Base-by-base conservation (phyloP, 1,139 yeast species). In the Candida freyschussii region DNA sequence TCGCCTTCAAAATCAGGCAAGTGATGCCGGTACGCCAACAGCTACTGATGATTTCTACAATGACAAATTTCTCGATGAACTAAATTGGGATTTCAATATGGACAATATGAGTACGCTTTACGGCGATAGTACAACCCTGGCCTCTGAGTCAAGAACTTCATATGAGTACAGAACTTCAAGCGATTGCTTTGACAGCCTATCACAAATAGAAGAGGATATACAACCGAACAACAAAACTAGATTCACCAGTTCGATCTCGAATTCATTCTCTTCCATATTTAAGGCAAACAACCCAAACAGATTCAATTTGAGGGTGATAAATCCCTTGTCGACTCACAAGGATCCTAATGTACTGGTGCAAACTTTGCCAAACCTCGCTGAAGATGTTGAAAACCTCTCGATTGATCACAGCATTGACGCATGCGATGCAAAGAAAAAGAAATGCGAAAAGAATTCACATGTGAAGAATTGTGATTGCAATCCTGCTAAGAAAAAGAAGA, bases 261-360 rank as follows among this genome's bases (percentile, higher is more conserved):
- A 37, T 26, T 46, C 52, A 9, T 13, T 48, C 1, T 38, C 48
- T 1, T 40, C 45, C 10, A 48, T 48, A 16, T 48, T 48, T 38
- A 48, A 39, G 23, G 40, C 40, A 26, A 46, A 36, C 21, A 44
- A 35, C 17, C 36, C 28, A 13, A 24, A 20, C 17, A 38, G 45
- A 7, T 47, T 48, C 37, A 47, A 36, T 19, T 22, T 48, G 13
- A 41, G 43, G 24, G 45, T 42, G 7, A 50, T 50, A 17, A 50
- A 50, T 26, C 55, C 55, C 4, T 26, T 50, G n/a, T 45, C 51
- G 3, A 44, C 53, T 3, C 50, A 47, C 24, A 48, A 40, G 26
- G 47, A 48, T 19, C 45, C 40, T 11, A 21, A 31, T 5, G 24
- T 34, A 2, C n/a, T 40, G 12, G 36, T 34, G 1, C 35, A 35